These are phyloP conservation scores for Pichia sp. DNA, from an alignment of 1,139 yeast genomes.

Conservation along the genomic window DNA sequence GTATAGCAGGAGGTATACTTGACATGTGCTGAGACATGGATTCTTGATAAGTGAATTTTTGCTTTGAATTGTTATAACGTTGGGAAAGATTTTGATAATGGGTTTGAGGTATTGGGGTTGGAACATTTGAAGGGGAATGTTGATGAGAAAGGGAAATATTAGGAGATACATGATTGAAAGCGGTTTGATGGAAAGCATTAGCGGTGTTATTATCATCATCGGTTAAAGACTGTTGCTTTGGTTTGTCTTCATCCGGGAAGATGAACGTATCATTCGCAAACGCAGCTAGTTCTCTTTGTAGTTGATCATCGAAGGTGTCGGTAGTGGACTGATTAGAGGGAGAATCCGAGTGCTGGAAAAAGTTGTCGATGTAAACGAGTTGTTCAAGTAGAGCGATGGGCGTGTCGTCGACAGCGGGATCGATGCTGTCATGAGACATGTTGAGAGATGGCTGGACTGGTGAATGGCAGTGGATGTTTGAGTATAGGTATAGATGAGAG, in stretches of 20 bases:
- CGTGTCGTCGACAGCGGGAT: constrained; percentile 34
- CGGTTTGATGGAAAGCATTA: constrained; percentile 11
- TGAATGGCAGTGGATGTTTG: no score
- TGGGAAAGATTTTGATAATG: constrained; percentile 16
- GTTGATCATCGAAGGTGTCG: constrained; percentile 49
- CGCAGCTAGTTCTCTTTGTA: constrained; percentile 68
- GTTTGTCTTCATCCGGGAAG: constrained; percentile 74
- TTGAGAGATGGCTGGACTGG: no score
- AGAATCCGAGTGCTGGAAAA: constrained; percentile 42
- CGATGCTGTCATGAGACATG: background rate
- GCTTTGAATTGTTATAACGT: constrained; percentile 14
- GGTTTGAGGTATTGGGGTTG: constrained; percentile 9
- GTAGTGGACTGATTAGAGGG: constrained; percentile 17
- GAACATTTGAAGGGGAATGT: background rate
- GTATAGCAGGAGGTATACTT: constrained; percentile 26
- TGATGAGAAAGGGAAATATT: background rate
- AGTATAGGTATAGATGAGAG: no score
- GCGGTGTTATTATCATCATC: constrained; percentile 5
- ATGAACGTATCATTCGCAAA: constrained; percentile 74
- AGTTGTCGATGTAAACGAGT: constrained; percentile 68
- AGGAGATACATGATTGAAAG: constrained; percentile 19
- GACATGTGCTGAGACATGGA: constrained; percentile 14
- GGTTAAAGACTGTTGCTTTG: constrained; percentile 23
- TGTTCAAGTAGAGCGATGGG: constrained; percentile 69
- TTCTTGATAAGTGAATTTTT: constrained; percentile 15